These are phyloP conservation scores for Garcia nutans DNA, from an alignment of 345 rosid species.

Conservation along the genomic window DNA sequence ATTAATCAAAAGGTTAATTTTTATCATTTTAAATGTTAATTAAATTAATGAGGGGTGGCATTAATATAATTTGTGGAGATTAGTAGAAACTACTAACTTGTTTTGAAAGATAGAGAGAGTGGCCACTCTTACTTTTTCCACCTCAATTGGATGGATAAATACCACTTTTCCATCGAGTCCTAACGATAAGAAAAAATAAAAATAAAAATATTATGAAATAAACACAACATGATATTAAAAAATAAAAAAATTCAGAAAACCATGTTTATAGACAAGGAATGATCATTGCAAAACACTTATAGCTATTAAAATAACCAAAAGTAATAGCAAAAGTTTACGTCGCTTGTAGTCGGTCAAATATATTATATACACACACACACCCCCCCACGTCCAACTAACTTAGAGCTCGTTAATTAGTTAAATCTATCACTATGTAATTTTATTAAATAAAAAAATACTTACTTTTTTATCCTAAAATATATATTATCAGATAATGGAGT, in stretches of 20 bases:
- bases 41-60: not conserved
- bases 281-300: constrained; percentile 17
- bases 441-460: not conserved
- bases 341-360: constrained; percentile 35
- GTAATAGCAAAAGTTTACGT: constrained; percentile 23
- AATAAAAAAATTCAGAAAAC: constrained; percentile 7
- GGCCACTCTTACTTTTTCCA: constrained; percentile 36
- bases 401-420: not conserved
- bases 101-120: constrained; percentile 12
- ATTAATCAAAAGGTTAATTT: not conserved
- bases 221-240: not conserved
- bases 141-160: constrained; percentile 31
- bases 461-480: not conserved
- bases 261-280: constrained; percentile 3
- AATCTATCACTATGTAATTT: not conserved
- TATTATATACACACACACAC: not conserved
- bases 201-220: not conserved
- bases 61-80: not conserved
- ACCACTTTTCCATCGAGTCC: constrained; percentile 27
- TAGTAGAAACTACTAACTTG: not conserved
- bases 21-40: not conserved
- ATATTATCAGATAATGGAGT: not conserved
- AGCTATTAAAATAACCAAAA: constrained; percentile 19
- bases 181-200: constrained; percentile 29
- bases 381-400: constrained; percentile 17